A percentile compares a stretch with the other conserved stretches of the same genome.
phyloP scores from a whole-genome alignment of 2,329 filamentous ascomycete genomes.

The Phyllosticta citrichinensis region DNA sequence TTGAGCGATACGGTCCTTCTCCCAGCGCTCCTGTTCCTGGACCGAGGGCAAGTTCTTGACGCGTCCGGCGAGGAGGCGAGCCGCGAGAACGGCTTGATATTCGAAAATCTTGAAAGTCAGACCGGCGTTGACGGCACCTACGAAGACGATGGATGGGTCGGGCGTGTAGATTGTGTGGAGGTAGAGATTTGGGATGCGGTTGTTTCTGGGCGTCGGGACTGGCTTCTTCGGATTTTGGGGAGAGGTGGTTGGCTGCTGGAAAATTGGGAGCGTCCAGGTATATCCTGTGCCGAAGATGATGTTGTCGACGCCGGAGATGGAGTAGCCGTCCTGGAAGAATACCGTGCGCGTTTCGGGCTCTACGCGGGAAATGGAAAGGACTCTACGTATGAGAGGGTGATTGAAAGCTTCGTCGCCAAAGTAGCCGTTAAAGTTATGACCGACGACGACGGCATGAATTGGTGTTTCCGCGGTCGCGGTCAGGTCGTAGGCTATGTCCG shows the following conservation, averaged over 20 bases:
- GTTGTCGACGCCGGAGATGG: constrained; percentile 45
- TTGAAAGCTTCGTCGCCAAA: constrained; percentile 51
- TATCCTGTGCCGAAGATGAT: constrained; percentile 61
- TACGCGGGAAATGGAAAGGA: constrained; percentile 41
- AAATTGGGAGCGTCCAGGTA: constrained; percentile 52
- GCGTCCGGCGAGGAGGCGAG: constrained; percentile 47
- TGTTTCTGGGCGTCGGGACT: constrained; percentile 36
- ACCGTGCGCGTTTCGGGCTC: constrained; percentile 35
- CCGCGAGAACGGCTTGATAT: constrained; percentile 55
- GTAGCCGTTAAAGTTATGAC: constrained; percentile 42
- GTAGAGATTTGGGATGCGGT: constrained; percentile 47
- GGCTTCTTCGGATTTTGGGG: neutral
- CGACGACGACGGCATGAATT: constrained; percentile 45
- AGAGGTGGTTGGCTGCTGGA: constrained; percentile 11
- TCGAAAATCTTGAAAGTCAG: constrained; percentile 61
- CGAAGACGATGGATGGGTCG: constrained; percentile 47
- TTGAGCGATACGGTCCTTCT: constrained; percentile 41
- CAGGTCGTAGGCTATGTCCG: constrained; percentile 50
- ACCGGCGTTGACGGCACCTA: constrained; percentile 47
- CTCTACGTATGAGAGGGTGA: constrained; percentile 42
- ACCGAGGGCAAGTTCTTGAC: constrained; percentile 37
- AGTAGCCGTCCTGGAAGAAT: constrained; percentile 47
- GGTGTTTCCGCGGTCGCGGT: constrained; percentile 36
- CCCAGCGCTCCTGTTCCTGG: constrained; percentile 46
- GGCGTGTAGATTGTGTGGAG: constrained; percentile 47